Evolutionary conservation across 768 basidiomycete genomes (phyloP), one percentile per base, ranked within the genome.

Genomic region (Pulveroboletus sp.): DNA sequence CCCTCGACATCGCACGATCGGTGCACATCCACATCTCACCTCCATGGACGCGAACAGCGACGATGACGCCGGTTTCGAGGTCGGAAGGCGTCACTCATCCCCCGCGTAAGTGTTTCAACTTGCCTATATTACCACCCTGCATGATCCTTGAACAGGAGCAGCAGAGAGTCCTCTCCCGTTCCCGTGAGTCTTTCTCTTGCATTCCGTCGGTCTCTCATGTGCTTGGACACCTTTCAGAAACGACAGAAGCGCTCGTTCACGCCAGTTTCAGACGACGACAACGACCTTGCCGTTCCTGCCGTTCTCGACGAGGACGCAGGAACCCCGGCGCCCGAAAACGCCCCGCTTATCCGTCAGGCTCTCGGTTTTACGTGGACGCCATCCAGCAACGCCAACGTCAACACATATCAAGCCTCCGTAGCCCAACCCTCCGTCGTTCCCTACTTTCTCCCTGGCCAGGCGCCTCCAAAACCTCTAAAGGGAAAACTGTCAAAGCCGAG

Each of bases 331-430:
- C 76, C 76, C 37, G 63, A 62, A 51, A 59, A 44, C 13, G 68
- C 70, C 6, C 83, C 83, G 31, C 61, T 85, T 24, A 74, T 85
- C 55, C 76, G 83, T 41, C 76, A 82, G 60, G 71, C 80, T n/a
- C 66, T 85, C 32, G 83, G 71, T 19, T 84, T 83, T 57, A 63
- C 72, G 39, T 73, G 68, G 67, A 48, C 59, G 17, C 61, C 61
- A 9, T 65, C 64, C 8, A 53, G 54, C 34, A 57, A 57, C 31
- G 43, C 65, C 46, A 61, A 63, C 51, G 46, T 68, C 53, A 56
- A 6, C 26, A 69, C 70, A 24, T 68, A 68, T 35, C 64, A 64
- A 27, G 67, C 62, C 22, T 43, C 65, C 3, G 37, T 58, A 1
- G 50, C 58, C 29, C 39, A 56, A 20, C 66, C 53, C n/a, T 52